phyloP scores from a whole-genome alignment of 2,329 filamentous ascomycete genomes.

The Tolypocladium cylindrosporum region DNA sequence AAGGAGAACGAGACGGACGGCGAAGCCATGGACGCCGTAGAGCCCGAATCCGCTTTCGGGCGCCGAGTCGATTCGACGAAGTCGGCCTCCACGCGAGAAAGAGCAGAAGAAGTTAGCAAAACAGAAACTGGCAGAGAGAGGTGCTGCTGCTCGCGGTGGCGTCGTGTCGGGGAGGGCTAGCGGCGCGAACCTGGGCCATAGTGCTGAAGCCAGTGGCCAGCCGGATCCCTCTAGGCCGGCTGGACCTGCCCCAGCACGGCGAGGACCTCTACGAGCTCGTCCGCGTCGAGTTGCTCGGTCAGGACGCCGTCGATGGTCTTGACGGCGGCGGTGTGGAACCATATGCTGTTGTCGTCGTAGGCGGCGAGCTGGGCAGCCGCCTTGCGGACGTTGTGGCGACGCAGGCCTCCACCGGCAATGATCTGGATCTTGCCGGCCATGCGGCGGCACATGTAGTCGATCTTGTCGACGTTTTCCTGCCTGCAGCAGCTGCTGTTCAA shows the following conservation, averaged over 20 bases:
- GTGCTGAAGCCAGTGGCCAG: constrained; percentile 14
- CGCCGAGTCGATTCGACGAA: background rate
- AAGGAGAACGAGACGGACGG: background rate
- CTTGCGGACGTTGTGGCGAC: constrained; percentile 26
- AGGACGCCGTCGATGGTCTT: constrained; percentile 3
- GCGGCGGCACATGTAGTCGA: constrained; percentile 25
- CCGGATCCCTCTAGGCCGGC: constrained; percentile 17
- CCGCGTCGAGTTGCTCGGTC: constrained; percentile 14
- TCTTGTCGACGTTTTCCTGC: constrained; percentile 23
- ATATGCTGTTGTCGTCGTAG: constrained; percentile 16
- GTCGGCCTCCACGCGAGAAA: background rate
- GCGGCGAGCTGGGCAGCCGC: constrained; percentile 17
- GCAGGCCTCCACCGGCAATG: constrained; percentile 42
- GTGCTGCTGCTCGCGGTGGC: background rate
- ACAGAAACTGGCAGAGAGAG: background rate
- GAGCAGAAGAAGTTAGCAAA: background rate
- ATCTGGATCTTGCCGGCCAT: constrained; percentile 28
- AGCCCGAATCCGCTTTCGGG: background rate
- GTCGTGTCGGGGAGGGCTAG: background rate
- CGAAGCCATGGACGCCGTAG: background rate
- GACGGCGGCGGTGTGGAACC: constrained; percentile 37
- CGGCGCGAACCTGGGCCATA: constrained; percentile 4
- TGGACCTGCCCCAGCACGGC: constrained; percentile 10
- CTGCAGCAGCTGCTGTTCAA: constrained; percentile 20
- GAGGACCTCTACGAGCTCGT: constrained; percentile 13